Conservation (phyloP, 495 filamentous ascomycete species). For the Physcia stellaris region DNA sequence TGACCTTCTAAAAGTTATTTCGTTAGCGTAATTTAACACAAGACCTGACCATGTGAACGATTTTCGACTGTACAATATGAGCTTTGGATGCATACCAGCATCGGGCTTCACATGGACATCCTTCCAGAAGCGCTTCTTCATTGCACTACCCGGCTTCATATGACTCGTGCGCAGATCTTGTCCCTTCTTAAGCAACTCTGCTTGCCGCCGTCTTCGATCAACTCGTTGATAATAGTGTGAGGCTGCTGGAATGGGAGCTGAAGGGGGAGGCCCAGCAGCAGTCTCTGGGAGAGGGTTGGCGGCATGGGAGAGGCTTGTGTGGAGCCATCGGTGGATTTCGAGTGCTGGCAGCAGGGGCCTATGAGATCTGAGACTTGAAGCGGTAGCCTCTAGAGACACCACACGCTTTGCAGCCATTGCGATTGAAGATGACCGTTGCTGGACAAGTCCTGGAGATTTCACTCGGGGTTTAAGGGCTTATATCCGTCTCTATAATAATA, state of each 20-base stretch:
- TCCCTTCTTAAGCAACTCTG: slow-evolving; percentile 35
- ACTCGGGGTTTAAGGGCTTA: too few species aligned
- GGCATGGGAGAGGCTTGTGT: slow-evolving; percentile 32
- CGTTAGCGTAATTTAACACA: background rate
- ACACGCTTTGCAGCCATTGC: too few species aligned
- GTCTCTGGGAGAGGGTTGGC: slow-evolving; percentile 57
- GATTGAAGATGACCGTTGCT: too few species aligned
- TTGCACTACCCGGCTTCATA: slow-evolving; percentile 26
- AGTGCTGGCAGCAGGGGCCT: too few species aligned
- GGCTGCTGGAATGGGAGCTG: slow-evolving; percentile 49
- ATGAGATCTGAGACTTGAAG: too few species aligned
- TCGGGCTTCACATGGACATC: slow-evolving; percentile 51
- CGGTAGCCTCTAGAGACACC: too few species aligned
- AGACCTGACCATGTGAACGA: too few species aligned
- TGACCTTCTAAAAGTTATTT: slow-evolving; percentile 32
- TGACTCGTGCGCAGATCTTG: slow-evolving; percentile 26
- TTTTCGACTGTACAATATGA: background rate
- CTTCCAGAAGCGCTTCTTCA: slow-evolving; percentile 74
- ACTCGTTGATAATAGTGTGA: slow-evolving; percentile 35
- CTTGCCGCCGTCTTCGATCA: slow-evolving; percentile 39
- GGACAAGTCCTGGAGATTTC: too few species aligned
- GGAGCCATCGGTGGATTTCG: too few species aligned
- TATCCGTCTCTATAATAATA: too few species aligned
- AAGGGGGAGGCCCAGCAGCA: slow-evolving; percentile 73
- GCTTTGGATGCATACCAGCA: slow-evolving; percentile 26